These are phyloP conservation scores for Citrus mangshanensis DNA, from an alignment of 345 rosid species.

Conservation along the genomic window DNA sequence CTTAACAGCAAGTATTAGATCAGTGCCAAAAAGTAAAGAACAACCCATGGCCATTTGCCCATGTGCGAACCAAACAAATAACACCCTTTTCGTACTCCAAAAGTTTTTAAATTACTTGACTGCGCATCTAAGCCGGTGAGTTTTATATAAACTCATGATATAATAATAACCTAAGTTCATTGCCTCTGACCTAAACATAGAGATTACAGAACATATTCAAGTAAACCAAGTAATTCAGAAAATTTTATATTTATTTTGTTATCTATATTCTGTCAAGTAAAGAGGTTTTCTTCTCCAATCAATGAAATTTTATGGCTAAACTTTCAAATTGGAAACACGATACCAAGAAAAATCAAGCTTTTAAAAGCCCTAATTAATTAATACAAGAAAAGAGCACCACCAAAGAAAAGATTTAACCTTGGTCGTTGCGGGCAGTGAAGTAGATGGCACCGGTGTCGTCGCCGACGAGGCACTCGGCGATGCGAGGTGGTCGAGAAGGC, in stretches of 20 bases:
- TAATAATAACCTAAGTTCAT: not conserved
- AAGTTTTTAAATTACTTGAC: too few relatives aligned
- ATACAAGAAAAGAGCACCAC: not conserved
- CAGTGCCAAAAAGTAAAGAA: too few relatives aligned
- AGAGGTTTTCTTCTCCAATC: not conserved
- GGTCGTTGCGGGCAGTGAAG: slow-evolving; percentile 91
- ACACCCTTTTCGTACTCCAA: not conserved
- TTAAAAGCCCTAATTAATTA: not conserved
- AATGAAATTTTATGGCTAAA: not conserved
- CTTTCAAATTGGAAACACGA: not conserved
- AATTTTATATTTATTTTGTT: too few relatives aligned
- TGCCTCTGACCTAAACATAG: not conserved
- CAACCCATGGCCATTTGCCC: too few relatives aligned
- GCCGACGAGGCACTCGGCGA: slow-evolving; percentile 79
- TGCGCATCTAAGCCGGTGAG: too few relatives aligned
- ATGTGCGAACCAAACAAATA: too few relatives aligned
- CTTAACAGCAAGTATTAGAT: not conserved
- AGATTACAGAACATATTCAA: not conserved
- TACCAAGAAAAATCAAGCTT: not conserved
- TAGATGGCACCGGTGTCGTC: slow-evolving; percentile 70
- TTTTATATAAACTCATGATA: not conserved
- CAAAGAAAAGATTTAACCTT: slow-evolving; percentile 36
- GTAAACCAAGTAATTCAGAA: not conserved
- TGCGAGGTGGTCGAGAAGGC: slow-evolving; percentile 53
- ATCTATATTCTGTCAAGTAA: too few relatives aligned